A percentile compares a stretch with the other conserved stretches of the same genome.
These are phyloP conservation scores for Cucurbita maxima DNA, from an alignment of 306 rosid species.

Conservation along the genomic window DNA sequence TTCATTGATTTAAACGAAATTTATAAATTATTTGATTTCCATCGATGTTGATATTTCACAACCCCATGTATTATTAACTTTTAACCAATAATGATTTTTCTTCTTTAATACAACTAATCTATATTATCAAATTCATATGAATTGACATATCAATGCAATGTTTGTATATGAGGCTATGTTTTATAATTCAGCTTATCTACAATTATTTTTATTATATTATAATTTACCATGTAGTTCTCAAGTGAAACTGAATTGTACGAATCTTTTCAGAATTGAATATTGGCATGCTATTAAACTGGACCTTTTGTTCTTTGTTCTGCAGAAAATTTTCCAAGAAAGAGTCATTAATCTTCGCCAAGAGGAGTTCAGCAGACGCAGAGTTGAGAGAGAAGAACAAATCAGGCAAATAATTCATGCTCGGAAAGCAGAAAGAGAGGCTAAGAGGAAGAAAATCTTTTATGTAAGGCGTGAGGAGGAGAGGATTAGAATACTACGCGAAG, in stretches of 20 bases:
- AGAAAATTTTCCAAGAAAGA: conserved; percentile 56
- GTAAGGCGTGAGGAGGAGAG: conserved; percentile 73
- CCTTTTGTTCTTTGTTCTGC: neutral
- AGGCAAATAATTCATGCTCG: conserved; percentile 46
- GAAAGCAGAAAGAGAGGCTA: conserved; percentile 49
- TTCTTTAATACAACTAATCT: neutral
- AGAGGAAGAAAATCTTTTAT: conserved; percentile 66
- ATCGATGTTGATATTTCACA: too few relatives aligned
- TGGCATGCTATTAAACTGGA: neutral
- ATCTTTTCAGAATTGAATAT: neutral
- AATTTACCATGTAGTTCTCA: neutral
- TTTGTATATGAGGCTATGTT: too few relatives aligned
- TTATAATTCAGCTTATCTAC: too few relatives aligned
- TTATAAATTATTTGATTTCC: neutral
- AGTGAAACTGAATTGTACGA: neutral
- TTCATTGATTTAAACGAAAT: too few relatives aligned
- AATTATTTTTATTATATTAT: too few relatives aligned
- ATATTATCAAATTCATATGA: too few relatives aligned
- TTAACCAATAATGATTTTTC: neutral
- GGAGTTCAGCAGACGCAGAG: conserved; percentile 46
- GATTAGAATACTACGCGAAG: conserved; percentile 44
- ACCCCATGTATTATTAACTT: neutral
- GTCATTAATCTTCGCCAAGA: conserved; percentile 53
- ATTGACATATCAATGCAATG: too few relatives aligned
- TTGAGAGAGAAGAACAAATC: conserved; percentile 59